Percentiles rank a stretch among this genome's conserved stretches.
These are phyloP conservation scores for Jatropha multifida DNA, from an alignment of 441 rosid species.

Conservation along the genomic window DNA sequence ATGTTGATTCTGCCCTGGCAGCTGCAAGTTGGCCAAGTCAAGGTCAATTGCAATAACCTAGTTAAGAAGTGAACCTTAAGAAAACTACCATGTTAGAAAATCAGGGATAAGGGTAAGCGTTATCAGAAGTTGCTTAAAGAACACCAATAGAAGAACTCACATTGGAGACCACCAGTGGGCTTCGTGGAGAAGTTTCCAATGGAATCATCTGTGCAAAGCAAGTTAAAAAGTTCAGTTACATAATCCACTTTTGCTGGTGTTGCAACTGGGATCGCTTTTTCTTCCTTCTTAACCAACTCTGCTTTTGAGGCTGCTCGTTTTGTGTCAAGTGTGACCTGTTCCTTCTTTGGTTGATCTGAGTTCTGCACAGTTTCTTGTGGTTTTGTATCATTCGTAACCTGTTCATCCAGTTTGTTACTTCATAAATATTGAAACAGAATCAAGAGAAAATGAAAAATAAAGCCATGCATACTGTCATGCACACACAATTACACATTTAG, in stretches of 20 bases:
- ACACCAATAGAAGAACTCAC: slow-evolving; percentile 26
- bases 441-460: background rate
- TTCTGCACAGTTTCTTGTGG: slow-evolving; percentile 30
- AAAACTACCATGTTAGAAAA: background rate
- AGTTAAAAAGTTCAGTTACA: slow-evolving; percentile 62
- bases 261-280: slow-evolving; percentile 19
- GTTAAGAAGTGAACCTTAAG: slow-evolving; percentile 7
- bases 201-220: slow-evolving; percentile 55
- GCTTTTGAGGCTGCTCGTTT: slow-evolving; percentile 29
- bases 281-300: slow-evolving; percentile 30
- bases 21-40: slow-evolving; percentile 35
- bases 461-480: background rate
- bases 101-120: background rate
- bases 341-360: slow-evolving; percentile 1
- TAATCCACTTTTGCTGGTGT: slow-evolving; percentile 52
- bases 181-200: slow-evolving; percentile 28
- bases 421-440: background rate
- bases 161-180: slow-evolving; percentile 21
- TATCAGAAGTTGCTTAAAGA: background rate
- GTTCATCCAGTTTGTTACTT: slow-evolving; percentile 15
- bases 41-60: slow-evolving; percentile 15
- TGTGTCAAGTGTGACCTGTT: too few species aligned
- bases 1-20: slow-evolving; percentile 31
- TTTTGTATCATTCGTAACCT: slow-evolving; percentile 35
- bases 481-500: background rate